phyloP scores from a whole-genome alignment of 805 yeast species.

The Saccharomycopsis guyanensis region DNA sequence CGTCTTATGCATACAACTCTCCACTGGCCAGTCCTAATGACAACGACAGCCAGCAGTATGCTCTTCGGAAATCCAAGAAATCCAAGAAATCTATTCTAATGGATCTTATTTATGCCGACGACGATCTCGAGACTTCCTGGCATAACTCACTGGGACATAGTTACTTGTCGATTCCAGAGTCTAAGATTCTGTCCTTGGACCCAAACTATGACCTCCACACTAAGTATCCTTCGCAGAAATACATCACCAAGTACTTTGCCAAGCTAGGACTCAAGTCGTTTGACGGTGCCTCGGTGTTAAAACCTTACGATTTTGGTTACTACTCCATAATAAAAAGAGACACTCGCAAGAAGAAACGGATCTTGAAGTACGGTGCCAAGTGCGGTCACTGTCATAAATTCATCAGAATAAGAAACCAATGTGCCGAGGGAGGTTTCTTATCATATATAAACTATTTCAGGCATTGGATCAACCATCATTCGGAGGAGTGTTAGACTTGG shows the following conservation, averaged over 20 bases:
- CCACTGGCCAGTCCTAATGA: constrained; percentile 18
- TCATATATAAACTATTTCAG: constrained; percentile 13
- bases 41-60: too few species aligned
- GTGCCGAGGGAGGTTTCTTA: constrained; percentile 16
- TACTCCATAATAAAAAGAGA: constrained; percentile 2
- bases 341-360: neutral
- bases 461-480: constrained; percentile 17
- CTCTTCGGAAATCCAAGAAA: constrained; percentile 3
- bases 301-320: constrained; percentile 18
- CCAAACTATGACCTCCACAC: constrained; percentile 9
- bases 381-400: constrained; percentile 16
- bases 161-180: neutral
- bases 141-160: neutral
- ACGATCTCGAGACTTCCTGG: neutral
- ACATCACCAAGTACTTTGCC: constrained; percentile 6
- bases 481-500: constrained; percentile 3
- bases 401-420: constrained; percentile 6
- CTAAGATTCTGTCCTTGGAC: neutral
- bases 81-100: constrained; percentile 8
- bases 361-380: constrained; percentile 10
- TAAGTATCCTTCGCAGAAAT: constrained; percentile 7
- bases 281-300: neutral
- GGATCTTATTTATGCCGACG: constrained; percentile 9
- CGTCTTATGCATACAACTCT: constrained; percentile 7
- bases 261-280: constrained; percentile 11